These are phyloP conservation scores for Keithomyces neogunnii DNA, from an alignment of 2,329 filamentous ascomycete genomes.

Conservation along the genomic window DNA sequence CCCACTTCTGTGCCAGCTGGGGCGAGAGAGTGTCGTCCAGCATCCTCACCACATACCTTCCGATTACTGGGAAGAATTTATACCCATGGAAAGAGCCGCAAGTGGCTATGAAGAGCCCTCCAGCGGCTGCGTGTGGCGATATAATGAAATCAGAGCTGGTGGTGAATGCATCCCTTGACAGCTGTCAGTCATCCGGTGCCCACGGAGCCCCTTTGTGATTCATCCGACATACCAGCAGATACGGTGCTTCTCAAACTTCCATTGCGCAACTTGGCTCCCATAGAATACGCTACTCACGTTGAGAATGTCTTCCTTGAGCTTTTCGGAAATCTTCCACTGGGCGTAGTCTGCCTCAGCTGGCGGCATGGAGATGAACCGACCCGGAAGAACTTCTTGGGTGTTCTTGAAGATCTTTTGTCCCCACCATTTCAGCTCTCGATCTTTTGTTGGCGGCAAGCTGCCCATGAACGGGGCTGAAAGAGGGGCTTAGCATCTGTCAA, in stretches of 20 bases:
- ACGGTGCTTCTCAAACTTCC: slow-evolving; percentile 53
- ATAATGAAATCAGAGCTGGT: slow-evolving; percentile 55
- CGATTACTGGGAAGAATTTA: slow-evolving; percentile 59
- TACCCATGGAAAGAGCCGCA: slow-evolving; percentile 60
- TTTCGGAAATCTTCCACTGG: slow-evolving; percentile 51
- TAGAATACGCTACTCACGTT: slow-evolving; percentile 50
- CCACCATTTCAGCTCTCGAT: slow-evolving; percentile 51
- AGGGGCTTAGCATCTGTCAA: slow-evolving; percentile 15
- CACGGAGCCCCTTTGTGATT: neutral
- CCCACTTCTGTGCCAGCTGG: slow-evolving; percentile 40
- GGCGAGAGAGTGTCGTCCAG: slow-evolving; percentile 34
- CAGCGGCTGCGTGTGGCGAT: slow-evolving; percentile 41
- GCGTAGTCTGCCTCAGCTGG: slow-evolving; percentile 47
- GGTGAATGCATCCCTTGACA: slow-evolving; percentile 55
- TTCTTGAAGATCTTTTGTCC: slow-evolving; percentile 52
- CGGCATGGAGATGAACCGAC: slow-evolving; percentile 46
- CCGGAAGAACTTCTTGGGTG: slow-evolving; percentile 41
- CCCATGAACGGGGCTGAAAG: slow-evolving; percentile 47
- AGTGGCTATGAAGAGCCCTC: slow-evolving; percentile 52
- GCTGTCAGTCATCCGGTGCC: neutral
- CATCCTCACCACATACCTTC: slow-evolving; percentile 54
- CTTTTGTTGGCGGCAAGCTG: slow-evolving; percentile 44
- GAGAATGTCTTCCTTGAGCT: slow-evolving; percentile 50
- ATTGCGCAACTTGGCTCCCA: slow-evolving; percentile 43
- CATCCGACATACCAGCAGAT: slow-evolving; percentile 52